These are phyloP conservation scores for Colletotrichum zoysiae DNA, from an alignment of 2,329 filamentous ascomycete species.

Conservation along the genomic window DNA sequence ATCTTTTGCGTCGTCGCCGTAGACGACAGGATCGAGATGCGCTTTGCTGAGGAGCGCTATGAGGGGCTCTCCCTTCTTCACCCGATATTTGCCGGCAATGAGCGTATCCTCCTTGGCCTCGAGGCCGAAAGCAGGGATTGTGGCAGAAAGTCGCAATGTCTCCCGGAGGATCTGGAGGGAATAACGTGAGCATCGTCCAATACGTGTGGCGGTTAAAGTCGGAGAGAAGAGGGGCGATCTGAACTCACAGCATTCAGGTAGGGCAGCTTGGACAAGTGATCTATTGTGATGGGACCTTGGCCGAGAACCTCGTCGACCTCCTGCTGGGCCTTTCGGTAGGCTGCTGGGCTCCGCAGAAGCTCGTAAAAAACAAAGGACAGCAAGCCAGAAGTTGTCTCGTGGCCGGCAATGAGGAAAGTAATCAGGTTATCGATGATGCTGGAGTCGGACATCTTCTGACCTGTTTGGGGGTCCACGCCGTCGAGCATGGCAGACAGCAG, in stretches of 20 bases:
- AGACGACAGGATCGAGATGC: conserved; percentile 69
- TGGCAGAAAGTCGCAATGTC: conserved; percentile 50
- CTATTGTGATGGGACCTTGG: conserved; percentile 64
- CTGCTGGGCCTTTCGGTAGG: conserved; percentile 70
- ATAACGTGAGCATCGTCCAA: not conserved
- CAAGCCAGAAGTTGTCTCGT: conserved; percentile 77
- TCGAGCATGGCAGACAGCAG: conserved; percentile 76
- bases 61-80: conserved; percentile 60
- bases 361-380: conserved; percentile 75
- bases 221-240: not conserved
- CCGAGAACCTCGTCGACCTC: conserved; percentile 78
- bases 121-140: conserved; percentile 46
- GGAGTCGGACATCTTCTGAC: conserved; percentile 68
- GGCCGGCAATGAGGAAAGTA: conserved; percentile 76
- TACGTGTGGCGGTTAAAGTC: conserved; percentile 15
- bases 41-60: conserved; percentile 60
- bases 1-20: conserved; percentile 66
- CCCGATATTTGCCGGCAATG: conserved; percentile 65
- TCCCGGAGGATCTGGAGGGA: conserved; percentile 65
- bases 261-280: conserved; percentile 71
- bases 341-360: conserved; percentile 72
- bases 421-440: conserved; percentile 76
- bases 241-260: conserved; percentile 68
- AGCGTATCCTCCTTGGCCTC: conserved; percentile 57
- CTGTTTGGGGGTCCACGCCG: conserved; percentile 73